phyloP scores from a whole-genome alignment of 768 basidiomycete species.

The Kwoniella mangroviensis region DNA sequence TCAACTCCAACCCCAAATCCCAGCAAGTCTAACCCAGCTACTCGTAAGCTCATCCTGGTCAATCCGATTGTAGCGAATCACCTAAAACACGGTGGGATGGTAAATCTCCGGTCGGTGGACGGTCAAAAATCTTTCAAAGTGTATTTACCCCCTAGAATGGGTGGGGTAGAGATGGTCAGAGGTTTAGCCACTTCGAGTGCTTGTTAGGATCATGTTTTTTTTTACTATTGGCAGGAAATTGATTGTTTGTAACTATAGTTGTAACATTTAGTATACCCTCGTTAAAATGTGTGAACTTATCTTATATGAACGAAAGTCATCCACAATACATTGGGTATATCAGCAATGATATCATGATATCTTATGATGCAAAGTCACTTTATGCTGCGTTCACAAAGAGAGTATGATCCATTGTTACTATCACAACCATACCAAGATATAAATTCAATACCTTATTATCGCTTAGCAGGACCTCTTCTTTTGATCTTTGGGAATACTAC shows the following conservation, averaged over 20 bases:
- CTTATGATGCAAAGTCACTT: too few species aligned
- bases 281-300: too few species aligned
- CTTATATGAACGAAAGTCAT: too few species aligned
- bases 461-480: constrained; percentile 47
- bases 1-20: too few species aligned
- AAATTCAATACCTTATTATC: constrained; percentile 20
- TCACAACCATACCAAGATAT: background rate
- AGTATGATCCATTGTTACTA: too few species aligned
- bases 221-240: too few species aligned
- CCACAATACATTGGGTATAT: too few species aligned
- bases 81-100: constrained; percentile 39
- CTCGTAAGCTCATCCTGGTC: constrained; percentile 37
- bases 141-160: constrained; percentile 11
- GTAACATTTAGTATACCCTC: background rate
- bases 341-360: too few species aligned
- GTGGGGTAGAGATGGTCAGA: constrained; percentile 14
- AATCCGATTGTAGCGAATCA: constrained; percentile 44
- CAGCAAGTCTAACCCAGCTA: background rate
- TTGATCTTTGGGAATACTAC: constrained; percentile 76
- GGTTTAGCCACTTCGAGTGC: constrained; percentile 5
- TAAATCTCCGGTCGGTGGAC: constrained; percentile 36
- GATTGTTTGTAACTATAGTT: background rate
- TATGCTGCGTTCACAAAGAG: too few species aligned
- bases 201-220: background rate
- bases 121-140: constrained; percentile 34